Percentiles rank a stretch among this genome's conserved stretches.
These are phyloP conservation scores for Omphalotus olearius DNA, from an alignment of 1,284 basidiomycete species.

Conservation along the genomic window DNA sequence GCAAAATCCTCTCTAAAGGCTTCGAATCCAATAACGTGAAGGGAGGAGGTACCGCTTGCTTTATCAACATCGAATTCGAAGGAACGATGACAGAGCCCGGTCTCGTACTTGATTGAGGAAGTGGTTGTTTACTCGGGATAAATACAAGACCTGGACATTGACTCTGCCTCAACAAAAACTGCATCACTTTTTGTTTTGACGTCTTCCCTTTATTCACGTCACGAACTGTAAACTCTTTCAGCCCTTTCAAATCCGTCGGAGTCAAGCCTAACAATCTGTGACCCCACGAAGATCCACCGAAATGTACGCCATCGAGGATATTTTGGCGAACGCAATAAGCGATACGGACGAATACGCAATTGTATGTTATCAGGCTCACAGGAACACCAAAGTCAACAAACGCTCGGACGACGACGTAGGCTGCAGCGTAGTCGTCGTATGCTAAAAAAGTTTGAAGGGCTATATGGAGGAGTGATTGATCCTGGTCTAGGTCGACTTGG, in stretches of 20 bases:
- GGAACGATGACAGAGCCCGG: neutral
- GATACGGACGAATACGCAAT: neutral
- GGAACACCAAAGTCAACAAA: neutral
- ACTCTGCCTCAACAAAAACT: neutral
- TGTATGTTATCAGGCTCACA: neutral
- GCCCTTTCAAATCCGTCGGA: neutral
- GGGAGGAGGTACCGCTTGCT: neutral
- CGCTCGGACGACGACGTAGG: conserved; percentile 17
- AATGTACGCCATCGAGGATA: neutral
- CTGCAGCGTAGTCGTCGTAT: conserved; percentile 41
- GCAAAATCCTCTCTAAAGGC: neutral
- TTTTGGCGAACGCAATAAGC: neutral
- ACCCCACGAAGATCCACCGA: neutral
- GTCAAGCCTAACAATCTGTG: neutral
- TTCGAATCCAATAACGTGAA: neutral
- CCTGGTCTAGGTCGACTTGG: conserved; percentile 22
- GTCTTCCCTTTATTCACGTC: too few relatives aligned
- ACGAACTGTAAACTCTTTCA: neutral
- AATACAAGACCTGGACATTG: too few relatives aligned
- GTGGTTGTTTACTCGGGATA: too few relatives aligned
- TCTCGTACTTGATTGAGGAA: too few relatives aligned
- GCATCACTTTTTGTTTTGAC: neutral
- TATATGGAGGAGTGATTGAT: conserved; percentile 32
- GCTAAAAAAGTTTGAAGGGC: conserved; percentile 41
- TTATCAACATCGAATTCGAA: neutral